These are phyloP conservation scores for Ophiostoma fasciatum DNA, from an alignment of 2,329 filamentous ascomycete genomes.

Conservation along the genomic window DNA sequence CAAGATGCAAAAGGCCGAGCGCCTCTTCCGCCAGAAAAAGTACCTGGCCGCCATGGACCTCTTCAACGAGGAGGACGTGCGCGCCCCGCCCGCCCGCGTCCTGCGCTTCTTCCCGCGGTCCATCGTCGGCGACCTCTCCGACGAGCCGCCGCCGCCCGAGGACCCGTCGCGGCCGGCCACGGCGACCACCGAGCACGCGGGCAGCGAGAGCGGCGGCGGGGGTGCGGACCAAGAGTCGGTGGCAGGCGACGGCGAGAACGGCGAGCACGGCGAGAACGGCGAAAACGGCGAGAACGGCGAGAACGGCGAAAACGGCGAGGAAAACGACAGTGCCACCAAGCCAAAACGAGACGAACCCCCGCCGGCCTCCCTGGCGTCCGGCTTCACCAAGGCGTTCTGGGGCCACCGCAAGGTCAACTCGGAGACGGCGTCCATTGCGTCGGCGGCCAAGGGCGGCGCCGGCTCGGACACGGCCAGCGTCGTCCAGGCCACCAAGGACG, in stretches of 20 bases:
- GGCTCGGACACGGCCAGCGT: constrained; percentile 41
- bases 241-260: no score
- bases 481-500: no score
- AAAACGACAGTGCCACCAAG: constrained; percentile 8
- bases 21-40: constrained; percentile 66
- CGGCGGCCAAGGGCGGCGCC: constrained; percentile 34
- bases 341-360: not conserved
- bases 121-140: constrained; percentile 71
- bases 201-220: not conserved
- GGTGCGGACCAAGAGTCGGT: no score
- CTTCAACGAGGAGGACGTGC: constrained; percentile 70
- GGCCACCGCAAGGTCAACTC: constrained; percentile 30
- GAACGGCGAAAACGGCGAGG: not conserved
- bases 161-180: constrained; percentile 13
- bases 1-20: constrained; percentile 82
- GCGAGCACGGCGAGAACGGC: no score
- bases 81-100: constrained; percentile 78
- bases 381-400: constrained; percentile 41
- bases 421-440: constrained; percentile 45
- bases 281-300: no score
- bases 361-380: constrained; percentile 21
- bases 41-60: constrained; percentile 79
- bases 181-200: not conserved
- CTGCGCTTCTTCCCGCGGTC: constrained; percentile 68
- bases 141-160: constrained; percentile 24